These are phyloP conservation scores for Leccinum pachyderme DNA, from an alignment of 1,284 basidiomycete species.

Conservation along the genomic window DNA sequence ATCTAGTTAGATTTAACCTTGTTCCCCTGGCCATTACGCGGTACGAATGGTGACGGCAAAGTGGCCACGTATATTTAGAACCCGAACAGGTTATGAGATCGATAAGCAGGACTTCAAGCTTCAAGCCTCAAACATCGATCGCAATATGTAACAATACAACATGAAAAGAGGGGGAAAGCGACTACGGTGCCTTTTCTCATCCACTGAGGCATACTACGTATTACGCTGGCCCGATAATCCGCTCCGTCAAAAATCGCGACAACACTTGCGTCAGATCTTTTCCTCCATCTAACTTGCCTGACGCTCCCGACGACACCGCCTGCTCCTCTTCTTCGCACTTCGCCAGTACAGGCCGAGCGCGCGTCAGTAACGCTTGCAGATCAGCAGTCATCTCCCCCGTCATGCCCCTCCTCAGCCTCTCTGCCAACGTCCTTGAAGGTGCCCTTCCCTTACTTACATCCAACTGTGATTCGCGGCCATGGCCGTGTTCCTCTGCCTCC, in stretches of 20 bases:
- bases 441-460: constrained; percentile 40
- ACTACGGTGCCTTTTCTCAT: constrained; percentile 2
- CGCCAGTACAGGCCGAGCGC: constrained; percentile 57
- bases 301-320: background rate
- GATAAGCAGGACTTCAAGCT: background rate
- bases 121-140: too few species aligned
- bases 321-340: constrained; percentile 45
- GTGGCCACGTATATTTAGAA: background rate
- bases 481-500: constrained; percentile 39
- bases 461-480: constrained; percentile 5
- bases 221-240: constrained; percentile 39
- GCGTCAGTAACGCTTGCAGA: constrained; percentile 62
- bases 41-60: background rate
- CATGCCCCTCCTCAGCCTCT: constrained; percentile 67
- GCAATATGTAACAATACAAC: background rate
- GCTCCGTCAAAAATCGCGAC: constrained; percentile 62
- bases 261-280: constrained; percentile 55
- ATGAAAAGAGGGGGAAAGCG: background rate
- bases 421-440: constrained; percentile 49
- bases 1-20: background rate
- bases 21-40: background rate
- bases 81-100: background rate
- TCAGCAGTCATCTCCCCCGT: constrained; percentile 77
- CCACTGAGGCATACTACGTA: background rate
- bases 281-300: too few species aligned